Base-by-base conservation (phyloP, 2,329 filamentous ascomycete genomes). In the Aspergillus alliaceus region DNA sequence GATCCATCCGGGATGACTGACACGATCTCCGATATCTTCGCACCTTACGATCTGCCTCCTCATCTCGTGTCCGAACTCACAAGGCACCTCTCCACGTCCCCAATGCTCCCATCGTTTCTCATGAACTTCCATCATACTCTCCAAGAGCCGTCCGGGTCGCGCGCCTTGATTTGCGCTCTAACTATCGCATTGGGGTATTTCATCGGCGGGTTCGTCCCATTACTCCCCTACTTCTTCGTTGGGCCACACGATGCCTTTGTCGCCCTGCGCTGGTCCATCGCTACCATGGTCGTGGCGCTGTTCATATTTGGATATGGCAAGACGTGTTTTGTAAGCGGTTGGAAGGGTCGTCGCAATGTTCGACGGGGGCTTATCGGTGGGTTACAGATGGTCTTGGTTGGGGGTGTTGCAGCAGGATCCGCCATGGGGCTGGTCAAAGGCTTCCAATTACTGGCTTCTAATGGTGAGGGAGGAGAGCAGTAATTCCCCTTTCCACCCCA, bases 181-280 rank as follows among this genome's bases (percentile, higher is more conserved):
- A 76, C 74, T 6, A 76, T 76, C 46, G 74, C 73, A 9, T 32
- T 76, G 22, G 73, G 73, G 9, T 76, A 76, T 61, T 76, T 76
- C 54, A 67, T 76, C 57, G 75, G 77, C 52, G 77, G 77, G 2
- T 76, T 80, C 42, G 71, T 80, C 14, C 81, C 82, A 6, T 75
- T 84, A 62, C 71, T 83, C 0, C 82, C 82, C 0, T 84, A 84
- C 65, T 83, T 84, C 60, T 76, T 76, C 87, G 62, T 96, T 84
- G 55, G 91, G 84, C 64, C 86, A 80, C 44, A 93, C 88, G 73
- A 97, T 91, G 60, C 89, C 81, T 80, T 93, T 92, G 72, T 96
- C 88, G 60, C 93, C 82, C 64, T 88, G 42, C 77, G 76, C 58
- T 77, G 75, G 65, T 82, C 79, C n/a, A 81, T 83, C 52, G 78